Conservation (phyloP, 257 asterid species). For the Solanum clarkiae region DNA sequence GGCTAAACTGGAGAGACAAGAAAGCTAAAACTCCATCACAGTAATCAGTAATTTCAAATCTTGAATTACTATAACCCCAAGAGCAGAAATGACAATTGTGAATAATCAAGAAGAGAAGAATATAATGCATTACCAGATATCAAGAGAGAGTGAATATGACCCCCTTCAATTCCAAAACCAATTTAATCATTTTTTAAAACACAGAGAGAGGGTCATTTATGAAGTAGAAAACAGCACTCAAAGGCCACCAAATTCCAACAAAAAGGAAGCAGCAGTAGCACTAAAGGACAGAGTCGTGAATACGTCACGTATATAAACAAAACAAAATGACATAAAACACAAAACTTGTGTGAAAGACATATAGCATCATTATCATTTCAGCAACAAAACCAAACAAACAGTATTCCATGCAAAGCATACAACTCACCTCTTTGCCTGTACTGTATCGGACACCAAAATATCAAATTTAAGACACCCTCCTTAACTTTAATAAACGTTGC, state of each 20-base stretch:
- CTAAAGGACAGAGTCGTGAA: constrained; percentile 17
- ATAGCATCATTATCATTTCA: background rate
- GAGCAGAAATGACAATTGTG: background rate
- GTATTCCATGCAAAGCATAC: background rate
- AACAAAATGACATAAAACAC: background rate
- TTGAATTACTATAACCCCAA: background rate
- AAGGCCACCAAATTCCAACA: background rate
- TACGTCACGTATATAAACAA: constrained; percentile 25
- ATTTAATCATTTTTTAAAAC: background rate
- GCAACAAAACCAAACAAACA: background rate
- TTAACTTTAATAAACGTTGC: background rate
- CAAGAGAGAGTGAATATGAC: background rate
- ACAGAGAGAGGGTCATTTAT: background rate
- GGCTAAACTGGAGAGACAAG: background rate
- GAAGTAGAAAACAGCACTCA: constrained; percentile 3
- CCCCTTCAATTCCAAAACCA: background rate
- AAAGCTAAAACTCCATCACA: background rate
- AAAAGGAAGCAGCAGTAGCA: background rate
- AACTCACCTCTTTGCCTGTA: constrained; percentile 2
- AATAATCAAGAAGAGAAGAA: background rate
- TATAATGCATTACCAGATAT: background rate
- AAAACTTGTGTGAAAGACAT: background rate
- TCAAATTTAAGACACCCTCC: background rate
- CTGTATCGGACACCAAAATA: background rate
- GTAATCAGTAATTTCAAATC: background rate